These are phyloP conservation scores for Phytopythium cucurbitacearum DNA, from an alignment of 352 stramenopile species.

Conservation along the genomic window DNA sequence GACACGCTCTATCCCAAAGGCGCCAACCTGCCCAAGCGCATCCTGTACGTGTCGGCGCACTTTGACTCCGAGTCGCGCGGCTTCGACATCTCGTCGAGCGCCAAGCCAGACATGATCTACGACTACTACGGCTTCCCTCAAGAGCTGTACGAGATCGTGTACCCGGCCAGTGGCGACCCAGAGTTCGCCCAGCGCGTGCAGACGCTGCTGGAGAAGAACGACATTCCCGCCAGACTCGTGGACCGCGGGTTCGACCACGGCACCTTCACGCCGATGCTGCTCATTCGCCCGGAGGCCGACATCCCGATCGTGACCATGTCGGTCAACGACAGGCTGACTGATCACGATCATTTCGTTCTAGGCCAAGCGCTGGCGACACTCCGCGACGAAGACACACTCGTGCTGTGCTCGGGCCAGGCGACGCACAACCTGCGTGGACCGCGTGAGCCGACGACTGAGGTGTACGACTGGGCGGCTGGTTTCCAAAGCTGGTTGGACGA, in stretches of 20 bases:
- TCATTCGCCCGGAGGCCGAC: conserved; percentile 85
- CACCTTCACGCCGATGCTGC: conserved; percentile 88
- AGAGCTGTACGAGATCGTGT: conserved; percentile 84
- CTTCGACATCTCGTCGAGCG: conserved; percentile 50
- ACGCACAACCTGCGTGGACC: conserved; percentile 33
- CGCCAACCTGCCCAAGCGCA: conserved; percentile 45
- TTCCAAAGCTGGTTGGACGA: conserved; percentile 40
- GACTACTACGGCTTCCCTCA: conserved; percentile 90
- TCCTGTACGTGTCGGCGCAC: conserved; percentile 85
- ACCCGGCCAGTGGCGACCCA: conserved; percentile 67
- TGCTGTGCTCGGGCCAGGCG: conserved; percentile 62
- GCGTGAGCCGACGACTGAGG: background rate
- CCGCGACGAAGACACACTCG: conserved; percentile 62
- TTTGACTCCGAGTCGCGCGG: conserved; percentile 55
- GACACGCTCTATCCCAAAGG: conserved; percentile 29
- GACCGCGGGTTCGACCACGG: conserved; percentile 89
- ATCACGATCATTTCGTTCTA: conserved; percentile 40
- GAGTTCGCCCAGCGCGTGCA: conserved; percentile 67
- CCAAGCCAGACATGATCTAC: conserved; percentile 65
- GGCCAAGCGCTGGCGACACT: conserved; percentile 46
- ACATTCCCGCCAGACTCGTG: conserved; percentile 40
- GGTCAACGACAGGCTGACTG: conserved; percentile 35
- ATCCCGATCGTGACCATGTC: conserved; percentile 87
- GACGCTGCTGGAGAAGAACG: conserved; percentile 35
- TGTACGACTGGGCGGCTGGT: conserved; percentile 16